phyloP scores from a whole-genome alignment of 495 filamentous ascomycete genomes.

The Talaromyces adpressus region DNA sequence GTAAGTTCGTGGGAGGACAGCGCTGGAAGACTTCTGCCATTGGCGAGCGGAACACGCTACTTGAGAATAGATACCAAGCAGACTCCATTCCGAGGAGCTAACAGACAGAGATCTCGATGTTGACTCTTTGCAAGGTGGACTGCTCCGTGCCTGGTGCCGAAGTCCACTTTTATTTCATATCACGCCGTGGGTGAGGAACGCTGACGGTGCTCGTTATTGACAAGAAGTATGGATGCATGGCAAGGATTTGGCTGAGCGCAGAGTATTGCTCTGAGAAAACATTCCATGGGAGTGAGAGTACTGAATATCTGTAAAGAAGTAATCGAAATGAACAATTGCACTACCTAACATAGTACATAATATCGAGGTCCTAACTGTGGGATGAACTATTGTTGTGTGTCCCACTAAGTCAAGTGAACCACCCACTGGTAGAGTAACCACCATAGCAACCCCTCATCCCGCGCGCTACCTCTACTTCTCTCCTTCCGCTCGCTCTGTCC shows the following conservation, averaged over 20 bases:
- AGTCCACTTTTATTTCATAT: not conserved
- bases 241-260: no score
- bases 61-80: not conserved
- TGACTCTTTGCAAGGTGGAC: not conserved
- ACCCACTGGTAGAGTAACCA: not conserved
- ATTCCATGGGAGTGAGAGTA: no score
- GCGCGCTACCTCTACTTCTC: not conserved
- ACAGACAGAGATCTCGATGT: not conserved
- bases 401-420: not conserved
- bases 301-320: not conserved
- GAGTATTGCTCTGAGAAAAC: no score
- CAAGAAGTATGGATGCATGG: not conserved
- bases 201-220: not conserved
- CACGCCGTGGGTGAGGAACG: not conserved
- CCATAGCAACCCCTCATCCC: not conserved
- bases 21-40: no score
- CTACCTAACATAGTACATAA: not conserved
- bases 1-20: not conserved
- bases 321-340: not conserved
- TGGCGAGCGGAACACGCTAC: not conserved
- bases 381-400: not conserved
- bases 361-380: not conserved
- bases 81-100: not conserved
- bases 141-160: not conserved
- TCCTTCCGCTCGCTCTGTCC: not conserved